A percentile compares a stretch with the other conserved stretches of the same genome.
phyloP scores from a whole-genome alignment of 2,329 filamentous ascomycete species.

The Alternaria hordeiaustralica region DNA sequence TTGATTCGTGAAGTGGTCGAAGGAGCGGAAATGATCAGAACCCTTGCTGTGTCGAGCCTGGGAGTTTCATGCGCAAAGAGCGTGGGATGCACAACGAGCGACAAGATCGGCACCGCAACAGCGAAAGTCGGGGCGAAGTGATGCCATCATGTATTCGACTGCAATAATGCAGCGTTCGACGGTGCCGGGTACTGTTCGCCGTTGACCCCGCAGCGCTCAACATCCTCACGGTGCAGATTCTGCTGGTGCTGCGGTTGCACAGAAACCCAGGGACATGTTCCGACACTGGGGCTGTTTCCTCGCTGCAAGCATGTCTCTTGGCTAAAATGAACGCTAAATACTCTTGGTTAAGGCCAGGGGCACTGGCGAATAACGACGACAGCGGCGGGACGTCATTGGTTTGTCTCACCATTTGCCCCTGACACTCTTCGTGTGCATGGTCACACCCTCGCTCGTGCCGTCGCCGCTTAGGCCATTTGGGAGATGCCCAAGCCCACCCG shows the following conservation, averaged over 20 bases:
- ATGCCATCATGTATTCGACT: background rate
- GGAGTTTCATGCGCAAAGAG: conserved; percentile 22
- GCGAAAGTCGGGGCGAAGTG: background rate
- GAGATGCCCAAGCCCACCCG: conserved; percentile 21
- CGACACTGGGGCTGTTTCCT: conserved; percentile 26
- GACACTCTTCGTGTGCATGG: conserved; percentile 19
- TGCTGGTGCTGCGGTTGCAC: conserved; percentile 10
- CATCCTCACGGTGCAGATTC: conserved; percentile 5
- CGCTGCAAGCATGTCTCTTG: conserved; percentile 28
- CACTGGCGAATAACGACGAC: conserved; percentile 17
- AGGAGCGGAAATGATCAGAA: conserved; percentile 32
- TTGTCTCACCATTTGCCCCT: conserved; percentile 28
- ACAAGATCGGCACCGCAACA: conserved; percentile 17
- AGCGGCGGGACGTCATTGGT: conserved; percentile 21
- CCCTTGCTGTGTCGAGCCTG: conserved; percentile 25
- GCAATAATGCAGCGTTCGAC: background rate
- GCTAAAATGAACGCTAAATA: conserved; percentile 16
- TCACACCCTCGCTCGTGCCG: conserved; percentile 26
- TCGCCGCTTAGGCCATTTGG: conserved; percentile 30
- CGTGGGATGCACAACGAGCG: conserved; percentile 9
- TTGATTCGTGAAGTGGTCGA: conserved; percentile 30
- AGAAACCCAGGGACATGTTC: conserved; percentile 14
- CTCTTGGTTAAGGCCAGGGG: conserved; percentile 23
- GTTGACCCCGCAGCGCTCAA: conserved; percentile 14
- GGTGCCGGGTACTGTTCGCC: conserved; percentile 1